Evolutionary conservation across 2,329 filamentous ascomycete species (phyloP).

Genomic region (Ophiostoma sp.): DNA sequence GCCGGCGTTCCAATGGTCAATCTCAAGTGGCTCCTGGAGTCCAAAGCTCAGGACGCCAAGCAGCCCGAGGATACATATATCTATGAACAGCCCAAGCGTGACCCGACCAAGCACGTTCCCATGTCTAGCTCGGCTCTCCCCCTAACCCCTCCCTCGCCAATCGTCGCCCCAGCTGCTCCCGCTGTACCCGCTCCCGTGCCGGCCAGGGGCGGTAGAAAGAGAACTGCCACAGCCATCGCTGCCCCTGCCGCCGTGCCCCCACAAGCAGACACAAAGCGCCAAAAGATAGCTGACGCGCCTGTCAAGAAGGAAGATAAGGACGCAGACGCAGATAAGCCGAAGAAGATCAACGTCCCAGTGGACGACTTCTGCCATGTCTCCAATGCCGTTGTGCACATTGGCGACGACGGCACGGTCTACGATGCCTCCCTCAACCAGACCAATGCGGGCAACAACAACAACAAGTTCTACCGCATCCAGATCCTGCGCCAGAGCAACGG

Average conservation of each 20-base stretch:
- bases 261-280: constrained; percentile 11
- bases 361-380: constrained; percentile 42
- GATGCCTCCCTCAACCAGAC: constrained; percentile 78
- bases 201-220: constrained; percentile 10
- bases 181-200: not conserved
- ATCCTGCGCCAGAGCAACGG: constrained; percentile 42
- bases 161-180: not conserved
- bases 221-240: constrained; percentile 11
- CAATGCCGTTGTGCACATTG: constrained; percentile 57
- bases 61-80: constrained; percentile 33
- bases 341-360: constrained; percentile 44
- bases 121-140: not conserved
- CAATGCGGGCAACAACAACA: constrained; percentile 65
- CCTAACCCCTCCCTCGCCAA: not conserved
- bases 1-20: constrained; percentile 49
- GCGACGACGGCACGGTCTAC: constrained; percentile 60
- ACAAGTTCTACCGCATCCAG: constrained; percentile 78
- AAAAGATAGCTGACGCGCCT: not conserved
- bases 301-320: not conserved
- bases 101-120: not conserved
- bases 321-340: not conserved
- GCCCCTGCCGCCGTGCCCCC: not conserved
- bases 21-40: constrained; percentile 59
- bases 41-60: constrained; percentile 39
- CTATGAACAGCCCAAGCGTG: constrained; percentile 6